Evolutionary conservation across 2,329 filamentous ascomycete genomes (phyloP).

Genomic region (Aspergillus texensis): DNA sequence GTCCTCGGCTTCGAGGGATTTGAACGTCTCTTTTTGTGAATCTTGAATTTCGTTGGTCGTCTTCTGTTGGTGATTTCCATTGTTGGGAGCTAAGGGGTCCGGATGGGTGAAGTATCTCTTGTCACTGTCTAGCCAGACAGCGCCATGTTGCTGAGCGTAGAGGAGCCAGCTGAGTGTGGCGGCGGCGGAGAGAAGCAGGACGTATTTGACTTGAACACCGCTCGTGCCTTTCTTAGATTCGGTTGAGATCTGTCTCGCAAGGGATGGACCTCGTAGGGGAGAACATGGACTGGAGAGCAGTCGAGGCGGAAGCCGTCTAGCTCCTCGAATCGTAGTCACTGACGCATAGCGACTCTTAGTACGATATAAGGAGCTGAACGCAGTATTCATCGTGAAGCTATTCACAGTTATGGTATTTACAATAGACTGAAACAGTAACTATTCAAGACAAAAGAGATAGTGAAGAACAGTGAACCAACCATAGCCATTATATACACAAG

Average conservation of each 20-base stretch:
- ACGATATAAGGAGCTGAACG: neutral
- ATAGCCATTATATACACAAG: neutral
- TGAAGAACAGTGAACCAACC: neutral
- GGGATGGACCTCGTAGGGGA: neutral
- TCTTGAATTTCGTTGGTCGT: neutral
- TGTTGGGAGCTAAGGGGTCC: neutral
- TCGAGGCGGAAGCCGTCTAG: neutral
- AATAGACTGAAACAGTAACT: neutral
- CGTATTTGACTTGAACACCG: neutral
- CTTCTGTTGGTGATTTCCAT: neutral
- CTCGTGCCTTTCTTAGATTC: no score
- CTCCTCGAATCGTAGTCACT: neutral
- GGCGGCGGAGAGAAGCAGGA: neutral
- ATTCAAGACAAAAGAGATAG: no score
- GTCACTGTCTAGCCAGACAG: conserved; percentile 1
- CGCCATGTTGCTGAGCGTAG: conserved; percentile 1
- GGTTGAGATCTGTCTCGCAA: neutral
- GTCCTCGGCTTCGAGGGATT: neutral
- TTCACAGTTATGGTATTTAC: neutral
- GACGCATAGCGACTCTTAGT: neutral
- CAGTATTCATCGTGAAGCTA: neutral
- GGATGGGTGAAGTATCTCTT: neutral
- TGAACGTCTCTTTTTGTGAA: neutral
- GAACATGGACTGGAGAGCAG: neutral
- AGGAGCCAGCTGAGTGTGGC: conserved; percentile 4